phyloP scores from a whole-genome alignment of 495 filamentous ascomycete genomes.

The Darksidea phi region DNA sequence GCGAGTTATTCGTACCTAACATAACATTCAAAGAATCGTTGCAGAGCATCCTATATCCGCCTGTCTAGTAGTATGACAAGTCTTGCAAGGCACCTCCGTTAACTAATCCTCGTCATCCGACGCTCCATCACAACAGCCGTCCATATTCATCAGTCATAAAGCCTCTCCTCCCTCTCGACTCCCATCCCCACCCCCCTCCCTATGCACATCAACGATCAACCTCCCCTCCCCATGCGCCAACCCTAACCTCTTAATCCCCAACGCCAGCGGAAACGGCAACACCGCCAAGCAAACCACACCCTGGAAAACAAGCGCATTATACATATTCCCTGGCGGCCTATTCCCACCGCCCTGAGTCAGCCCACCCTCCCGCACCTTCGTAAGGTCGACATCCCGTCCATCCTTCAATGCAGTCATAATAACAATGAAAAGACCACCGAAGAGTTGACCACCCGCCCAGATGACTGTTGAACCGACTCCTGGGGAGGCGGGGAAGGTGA shows the following conservation, averaged over 20 bases:
- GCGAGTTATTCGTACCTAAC: no score
- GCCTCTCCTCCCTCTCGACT: constrained; percentile 5
- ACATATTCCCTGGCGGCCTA: constrained; percentile 67
- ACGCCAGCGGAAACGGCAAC: constrained; percentile 62
- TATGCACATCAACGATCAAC: constrained; percentile 53
- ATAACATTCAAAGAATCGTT: no score
- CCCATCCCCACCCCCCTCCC: constrained; percentile 14
- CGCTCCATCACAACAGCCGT: not conserved
- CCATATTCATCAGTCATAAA: constrained; percentile 2
- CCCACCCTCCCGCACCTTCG: constrained; percentile 9
- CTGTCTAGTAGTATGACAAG: no score
- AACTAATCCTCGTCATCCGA: no score
- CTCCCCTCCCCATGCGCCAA: constrained; percentile 60
- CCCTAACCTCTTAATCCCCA: constrained; percentile 56
- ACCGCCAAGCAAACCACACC: constrained; percentile 66
- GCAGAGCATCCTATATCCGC: no score
- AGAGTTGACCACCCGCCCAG: constrained; percentile 77
- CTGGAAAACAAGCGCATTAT: constrained; percentile 70
- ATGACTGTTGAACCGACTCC: constrained; percentile 79
- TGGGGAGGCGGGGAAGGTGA: constrained; percentile 83
- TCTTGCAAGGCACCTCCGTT: no score
- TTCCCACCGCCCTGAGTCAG: constrained; percentile 39
- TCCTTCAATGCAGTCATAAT: constrained; percentile 75
- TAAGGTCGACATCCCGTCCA: constrained; percentile 15
- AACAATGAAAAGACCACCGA: constrained; percentile 82